These are phyloP conservation scores for Penicillium sp. DNA, from an alignment of 2,329 filamentous ascomycete species.

Conservation along the genomic window DNA sequence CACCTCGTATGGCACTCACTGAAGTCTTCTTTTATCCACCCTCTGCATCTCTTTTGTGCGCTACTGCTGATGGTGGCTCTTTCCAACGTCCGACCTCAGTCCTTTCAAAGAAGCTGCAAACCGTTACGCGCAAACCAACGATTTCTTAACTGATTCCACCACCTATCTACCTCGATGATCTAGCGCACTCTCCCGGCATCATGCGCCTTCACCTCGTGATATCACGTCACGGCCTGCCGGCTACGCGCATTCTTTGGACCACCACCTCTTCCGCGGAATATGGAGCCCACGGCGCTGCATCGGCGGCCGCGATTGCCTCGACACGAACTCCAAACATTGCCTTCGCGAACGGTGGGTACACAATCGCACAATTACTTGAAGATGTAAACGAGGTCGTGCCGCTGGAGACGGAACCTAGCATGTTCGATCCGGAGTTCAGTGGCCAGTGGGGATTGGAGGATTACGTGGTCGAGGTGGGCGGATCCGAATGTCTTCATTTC, in stretches of 20 bases:
- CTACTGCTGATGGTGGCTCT: neutral
- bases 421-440: slow-evolving; percentile 30
- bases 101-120: neutral
- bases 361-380: slow-evolving; percentile 69
- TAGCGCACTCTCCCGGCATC: slow-evolving; percentile 17
- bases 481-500: slow-evolving; percentile 85
- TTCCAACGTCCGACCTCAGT: too few relatives aligned
- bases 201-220: slow-evolving; percentile 72
- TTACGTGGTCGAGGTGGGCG: slow-evolving; percentile 76
- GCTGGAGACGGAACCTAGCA: slow-evolving; percentile 59
- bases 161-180: slow-evolving; percentile 12
- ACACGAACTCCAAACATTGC: slow-evolving; percentile 33
- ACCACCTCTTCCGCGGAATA: slow-evolving; percentile 43
- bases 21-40: neutral
- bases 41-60: neutral
- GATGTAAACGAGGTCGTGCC: slow-evolving; percentile 75
- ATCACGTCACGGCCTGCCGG: slow-evolving; percentile 67
- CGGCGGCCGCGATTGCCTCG: slow-evolving; percentile 33
- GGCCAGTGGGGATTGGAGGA: slow-evolving; percentile 79
- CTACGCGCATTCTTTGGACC: slow-evolving; percentile 67
- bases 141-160: neutral
- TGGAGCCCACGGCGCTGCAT: slow-evolving; percentile 19
- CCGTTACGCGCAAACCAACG: slow-evolving; percentile 1
- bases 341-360: slow-evolving; percentile 52
- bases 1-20: slow-evolving; percentile 2